Base-by-base conservation (phyloP, 176 grass and related monocot genomes). In the Lolium multiflorum region DNA sequence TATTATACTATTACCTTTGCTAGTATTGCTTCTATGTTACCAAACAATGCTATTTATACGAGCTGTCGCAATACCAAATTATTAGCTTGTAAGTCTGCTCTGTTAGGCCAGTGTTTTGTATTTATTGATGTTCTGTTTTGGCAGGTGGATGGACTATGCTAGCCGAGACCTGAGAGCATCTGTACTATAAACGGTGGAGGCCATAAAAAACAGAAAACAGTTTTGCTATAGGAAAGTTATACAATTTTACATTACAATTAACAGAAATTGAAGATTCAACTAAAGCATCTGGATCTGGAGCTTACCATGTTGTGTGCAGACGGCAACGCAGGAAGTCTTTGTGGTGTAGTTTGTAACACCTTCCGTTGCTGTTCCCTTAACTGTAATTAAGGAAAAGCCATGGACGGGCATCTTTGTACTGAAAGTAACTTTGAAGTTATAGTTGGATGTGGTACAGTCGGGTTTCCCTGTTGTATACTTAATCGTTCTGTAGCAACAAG, bases 261-360 rank as follows among this genome's bases (percentile, higher is more conserved):
- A 57, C 28, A n/a, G 18, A 11, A 14, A 11, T 37, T 12, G 75
- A 77, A 39, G 26, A 77, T 77, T 57, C 2, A 14, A 55, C 18
- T 9, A 38, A 31, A 58, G 75, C 51, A 77, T 77, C 11, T 56
- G 31, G 41, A 43, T 43, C 41, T 3, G n/a, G 1, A 75, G 0
- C 22, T 74, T 74, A 4, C 11, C 43, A 75, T 75, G 22, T 51
- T 52, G 15, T 52, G 13, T 48, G 22, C 47, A 16, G 46, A 75
- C 9, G 44, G 71, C 71, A 26, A 74, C 3, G 7, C 71, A 51
- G 24, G 3, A 75, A 52, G 47, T 49, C 49, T 73, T 57, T 9
- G 56, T 62, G 56, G 7, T 58, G 56, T 58, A 62, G 59, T 62
- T 52, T 75, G 48, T 75, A 31, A 74, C 46, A 51, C 22, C 72